Evolutionary conservation across 352 stramenopile species (phyloP), one percentile per base, ranked within the genome.

Genomic region (Elongisporangium anandrum): DNA sequence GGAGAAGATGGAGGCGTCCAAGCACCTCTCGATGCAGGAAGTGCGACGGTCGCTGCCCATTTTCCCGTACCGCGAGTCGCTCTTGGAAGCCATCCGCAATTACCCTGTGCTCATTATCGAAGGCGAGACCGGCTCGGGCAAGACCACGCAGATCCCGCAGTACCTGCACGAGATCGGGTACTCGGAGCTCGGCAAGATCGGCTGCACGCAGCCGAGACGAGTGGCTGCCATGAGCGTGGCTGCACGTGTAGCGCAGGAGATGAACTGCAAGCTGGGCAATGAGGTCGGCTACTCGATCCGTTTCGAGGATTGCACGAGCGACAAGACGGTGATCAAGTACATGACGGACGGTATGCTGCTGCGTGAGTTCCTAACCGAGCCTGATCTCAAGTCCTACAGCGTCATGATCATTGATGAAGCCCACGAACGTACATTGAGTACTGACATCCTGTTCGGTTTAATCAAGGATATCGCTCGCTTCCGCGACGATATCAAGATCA

Each of bases 311-410:
- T 99, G 96, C 65, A 99, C 97, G 21, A 98, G 85, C 58, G 92
- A 98, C 58, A 93, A 97, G 54, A 99, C 98, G 1, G 72, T 96
- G 23, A 92, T 99, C 57, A 98, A 98, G 73, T 99, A 99, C 81
- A 99, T 99, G 95, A 99, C 98, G 1, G 97, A 99, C 71, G 98
- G 97, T 69, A 99, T 99, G 97, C 73, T 99, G 21, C 78, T 99
- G 41, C 89, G 97, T 47, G 97, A 99, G 74, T 99, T 99, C 65
- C 73, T 99, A 50, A 99, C 94, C 4, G 97, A 99, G 71, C 97
- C 97, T 0, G 96, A 97, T 64, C 70, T 99, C n/a, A 93, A 88
- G 57, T 92, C 87, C 38, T 99, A 99, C 78, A 97, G 81, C 26
- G 96, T 98, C 47, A 98, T 99, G 76, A 98, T 99, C 57, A 97